phyloP scores from a whole-genome alignment of 495 filamentous ascomycete genomes.

The Aspergillus kassunensis region DNA sequence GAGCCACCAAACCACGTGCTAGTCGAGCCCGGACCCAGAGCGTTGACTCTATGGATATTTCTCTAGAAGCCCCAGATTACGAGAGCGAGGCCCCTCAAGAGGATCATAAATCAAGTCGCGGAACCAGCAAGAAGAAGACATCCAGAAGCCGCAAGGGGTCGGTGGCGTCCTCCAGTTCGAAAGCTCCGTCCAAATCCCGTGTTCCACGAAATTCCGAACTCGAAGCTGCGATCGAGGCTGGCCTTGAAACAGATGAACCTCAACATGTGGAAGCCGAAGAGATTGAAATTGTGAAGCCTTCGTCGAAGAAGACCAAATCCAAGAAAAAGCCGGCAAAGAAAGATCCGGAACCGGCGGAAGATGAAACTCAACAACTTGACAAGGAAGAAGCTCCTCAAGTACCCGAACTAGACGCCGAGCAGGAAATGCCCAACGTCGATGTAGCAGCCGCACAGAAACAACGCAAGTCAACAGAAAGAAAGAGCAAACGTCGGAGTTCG shows the following conservation, averaged over 20 bases:
- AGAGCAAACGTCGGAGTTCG: constrained; percentile 3
- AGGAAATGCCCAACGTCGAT: background rate
- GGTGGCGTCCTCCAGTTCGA: constrained; percentile 43
- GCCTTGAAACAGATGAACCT: constrained; percentile 42
- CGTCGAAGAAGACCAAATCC: constrained; percentile 34
- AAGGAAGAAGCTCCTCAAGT: constrained; percentile 46
- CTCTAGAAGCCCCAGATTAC: constrained; percentile 20
- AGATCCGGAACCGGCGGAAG: constrained; percentile 30
- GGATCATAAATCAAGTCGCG: constrained; percentile 33
- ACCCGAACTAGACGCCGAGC: constrained; percentile 10
- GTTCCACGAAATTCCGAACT: constrained; percentile 61
- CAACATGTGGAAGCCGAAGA: background rate
- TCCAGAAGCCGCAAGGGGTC: constrained; percentile 52
- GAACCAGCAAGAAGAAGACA: constrained; percentile 38
- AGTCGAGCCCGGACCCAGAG: constrained; percentile 30
- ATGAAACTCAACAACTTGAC: constrained; percentile 35
- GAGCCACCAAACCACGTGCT: constrained; percentile 52
- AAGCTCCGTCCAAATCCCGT: constrained; percentile 32
- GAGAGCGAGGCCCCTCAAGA: constrained; percentile 24
- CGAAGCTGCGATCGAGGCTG: constrained; percentile 64
- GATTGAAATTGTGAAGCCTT: constrained; percentile 27
- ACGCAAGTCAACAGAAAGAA: background rate
- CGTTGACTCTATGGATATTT: constrained; percentile 15
- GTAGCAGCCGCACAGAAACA: constrained; percentile 3
- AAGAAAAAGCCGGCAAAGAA: constrained; percentile 38